phyloP scores from a whole-genome alignment of 257 asterid species.

The Lithospermum erythrorhizon region DNA sequence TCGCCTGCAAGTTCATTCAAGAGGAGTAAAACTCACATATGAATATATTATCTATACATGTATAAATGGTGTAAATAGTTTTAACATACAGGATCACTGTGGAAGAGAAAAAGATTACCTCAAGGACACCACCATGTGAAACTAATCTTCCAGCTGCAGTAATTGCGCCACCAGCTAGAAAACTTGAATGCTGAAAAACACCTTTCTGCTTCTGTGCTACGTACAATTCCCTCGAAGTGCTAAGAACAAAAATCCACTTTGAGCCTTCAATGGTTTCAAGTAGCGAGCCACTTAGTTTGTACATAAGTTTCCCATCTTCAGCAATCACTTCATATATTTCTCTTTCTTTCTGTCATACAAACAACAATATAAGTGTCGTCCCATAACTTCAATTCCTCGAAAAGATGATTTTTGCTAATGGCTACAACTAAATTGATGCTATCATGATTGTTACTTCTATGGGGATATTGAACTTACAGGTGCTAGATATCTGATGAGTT shows the following conservation, averaged over 20 bases:
- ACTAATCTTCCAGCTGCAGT: constrained; percentile 89
- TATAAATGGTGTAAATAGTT: neutral
- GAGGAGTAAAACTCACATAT: constrained; percentile 2
- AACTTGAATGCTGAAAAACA: constrained; percentile 86
- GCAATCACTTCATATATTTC: constrained; percentile 12
- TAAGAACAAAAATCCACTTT: constrained; percentile 92
- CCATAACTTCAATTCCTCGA: neutral
- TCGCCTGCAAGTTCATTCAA: constrained; percentile 27
- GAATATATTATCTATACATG: neutral
- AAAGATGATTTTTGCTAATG: too few relatives aligned
- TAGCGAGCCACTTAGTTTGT: constrained; percentile 36
- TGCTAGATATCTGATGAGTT: constrained; percentile 86
- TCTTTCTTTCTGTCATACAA: constrained; percentile 33
- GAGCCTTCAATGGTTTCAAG: constrained; percentile 50
- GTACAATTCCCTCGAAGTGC: constrained; percentile 77
- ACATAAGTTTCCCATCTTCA: constrained; percentile 18
- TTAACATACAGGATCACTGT: neutral
- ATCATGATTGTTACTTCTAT: constrained; percentile 1
- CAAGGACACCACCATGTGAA: constrained; percentile 56
- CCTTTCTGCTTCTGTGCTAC: constrained; percentile 93
- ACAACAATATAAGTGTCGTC: neutral
- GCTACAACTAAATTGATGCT: neutral
- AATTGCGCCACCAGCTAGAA: constrained; percentile 94
- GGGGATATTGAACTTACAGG: constrained; percentile 44
- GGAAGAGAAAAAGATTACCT: constrained; percentile 30